Percentiles rank a stretch among this genome's conserved stretches.
These are phyloP conservation scores for Typha latifolia DNA, from an alignment of 176 grass and related monocot species.

Conservation along the genomic window DNA sequence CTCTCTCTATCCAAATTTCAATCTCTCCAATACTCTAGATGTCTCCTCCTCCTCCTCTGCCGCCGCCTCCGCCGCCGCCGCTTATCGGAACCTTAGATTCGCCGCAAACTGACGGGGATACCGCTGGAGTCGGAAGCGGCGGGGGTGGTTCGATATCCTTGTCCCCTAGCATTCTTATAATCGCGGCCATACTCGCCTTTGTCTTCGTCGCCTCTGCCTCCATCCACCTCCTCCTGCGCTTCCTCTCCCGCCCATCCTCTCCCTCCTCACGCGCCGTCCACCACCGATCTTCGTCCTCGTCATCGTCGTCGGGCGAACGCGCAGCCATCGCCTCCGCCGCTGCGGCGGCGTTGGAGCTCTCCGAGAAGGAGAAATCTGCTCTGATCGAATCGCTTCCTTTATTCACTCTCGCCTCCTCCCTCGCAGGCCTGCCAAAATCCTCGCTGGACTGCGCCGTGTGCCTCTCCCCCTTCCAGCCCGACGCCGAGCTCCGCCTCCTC, in stretches of 20 bases:
- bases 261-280: constrained; percentile 8
- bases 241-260: neutral
- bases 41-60: neutral
- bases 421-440: constrained; percentile 68
- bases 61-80: neutral
- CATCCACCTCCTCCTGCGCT: neutral
- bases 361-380: constrained; percentile 43
- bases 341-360: neutral
- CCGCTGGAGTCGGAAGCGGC: neutral
- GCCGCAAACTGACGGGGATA: neutral
- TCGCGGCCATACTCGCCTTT: constrained; percentile 49
- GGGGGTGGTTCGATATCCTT: constrained; percentile 27
- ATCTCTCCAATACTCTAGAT: neutral
- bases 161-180: constrained; percentile 65
- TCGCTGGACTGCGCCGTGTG: constrained; percentile 89
- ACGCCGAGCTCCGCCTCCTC: constrained; percentile 76
- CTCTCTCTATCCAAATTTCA: neutral
- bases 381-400: constrained; percentile 78
- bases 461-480: constrained; percentile 61
- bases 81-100: neutral
- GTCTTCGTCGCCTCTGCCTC: constrained; percentile 41
- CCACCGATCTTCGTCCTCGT: constrained; percentile 10
- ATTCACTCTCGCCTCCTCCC: constrained; percentile 68
- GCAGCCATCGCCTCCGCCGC: neutral
- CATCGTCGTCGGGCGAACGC: neutral